Base-by-base conservation (phyloP, 2,329 filamentous ascomycete genomes). In the Cytospora schulzeri region DNA sequence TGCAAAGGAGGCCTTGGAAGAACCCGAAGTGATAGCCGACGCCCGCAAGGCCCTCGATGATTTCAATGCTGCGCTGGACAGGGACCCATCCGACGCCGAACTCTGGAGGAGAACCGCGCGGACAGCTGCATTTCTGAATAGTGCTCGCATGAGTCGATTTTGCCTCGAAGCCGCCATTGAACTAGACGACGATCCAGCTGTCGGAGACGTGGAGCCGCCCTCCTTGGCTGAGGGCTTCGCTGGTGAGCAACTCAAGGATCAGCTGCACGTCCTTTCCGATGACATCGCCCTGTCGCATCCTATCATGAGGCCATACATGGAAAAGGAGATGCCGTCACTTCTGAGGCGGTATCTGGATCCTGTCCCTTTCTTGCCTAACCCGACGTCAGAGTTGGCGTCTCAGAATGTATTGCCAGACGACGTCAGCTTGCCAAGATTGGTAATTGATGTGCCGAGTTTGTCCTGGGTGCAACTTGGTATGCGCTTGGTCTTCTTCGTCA, bases 91-190 rank as follows among this genome's bases (percentile, higher is more conserved):
- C 0, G 87, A 90, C 70, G 86, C 87, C 1, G 87, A 90, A 70
- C 76, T 89, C 9, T 90, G 87, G 87, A 80, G 87, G 66, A 81
- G 82, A 57, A 79, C 82, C 2, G 85, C 85, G 0, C 82, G 87
- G 4, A 81, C 89, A 53, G 85, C 83, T 4, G 80, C 82, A 0
- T 84, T 86, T 54, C 73, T 89, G 52, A 83, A 81, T 53, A 88
- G 87, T 67, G 72, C 77, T 0, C 80, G 86, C 15, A 79, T 88
- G 29, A 84, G 81, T 68, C 78, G 87, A 41, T 90, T 85, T 70
- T 89, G 87, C 65, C 76, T 90, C 2, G 87, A 90, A 71, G 85
- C 87, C 35, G 87, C 87, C 7, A 84, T 90, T 35, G 87, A 90
- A 73, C 76, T 89, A 45, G 87, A 90, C 68, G 87, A 90, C 70